A percentile compares a stretch with the other conserved stretches of the same genome.
phyloP scores from a whole-genome alignment of 2,329 filamentous ascomycete genomes.

The Ilyonectria sp. region DNA sequence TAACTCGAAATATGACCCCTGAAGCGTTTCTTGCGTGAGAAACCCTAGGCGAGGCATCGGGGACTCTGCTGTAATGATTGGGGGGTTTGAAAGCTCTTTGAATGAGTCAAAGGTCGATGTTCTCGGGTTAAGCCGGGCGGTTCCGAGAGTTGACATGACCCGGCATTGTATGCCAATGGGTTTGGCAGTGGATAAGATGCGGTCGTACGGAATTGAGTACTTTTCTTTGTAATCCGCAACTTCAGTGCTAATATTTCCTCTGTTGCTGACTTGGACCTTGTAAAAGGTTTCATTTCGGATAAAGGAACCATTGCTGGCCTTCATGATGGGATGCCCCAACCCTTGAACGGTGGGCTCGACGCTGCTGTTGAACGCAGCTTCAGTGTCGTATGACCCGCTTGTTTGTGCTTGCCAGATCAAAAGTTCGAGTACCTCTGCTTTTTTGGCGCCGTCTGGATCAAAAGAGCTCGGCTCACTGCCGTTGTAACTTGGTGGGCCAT shows the following conservation, averaged over 20 bases:
- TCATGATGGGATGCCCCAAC: neutral
- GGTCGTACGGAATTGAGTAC: too few species aligned
- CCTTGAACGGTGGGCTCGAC: neutral
- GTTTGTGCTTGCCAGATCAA: neutral
- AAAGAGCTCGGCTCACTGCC: neutral
- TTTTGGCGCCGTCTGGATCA: neutral
- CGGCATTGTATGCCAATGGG: neutral
- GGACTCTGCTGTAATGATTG: neutral
- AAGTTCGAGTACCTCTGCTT: neutral
- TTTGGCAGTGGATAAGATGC: neutral
- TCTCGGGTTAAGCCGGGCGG: neutral
- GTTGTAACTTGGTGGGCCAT: neutral
- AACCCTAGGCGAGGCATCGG: neutral
- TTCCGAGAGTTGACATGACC: neutral
- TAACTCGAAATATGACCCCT: neutral
- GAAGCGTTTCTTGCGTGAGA: neutral
- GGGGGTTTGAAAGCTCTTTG: neutral
- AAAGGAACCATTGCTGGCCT: neutral
- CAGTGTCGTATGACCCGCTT: neutral
- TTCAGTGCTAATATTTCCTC: neutral
- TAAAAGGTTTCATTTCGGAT: neutral
- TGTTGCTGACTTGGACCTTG: neutral
- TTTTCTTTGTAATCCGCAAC: neutral
- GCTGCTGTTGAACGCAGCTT: neutral
- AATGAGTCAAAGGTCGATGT: slow-evolving; percentile 20